Percentiles rank a stretch among this genome's conserved stretches.
These are phyloP conservation scores for Camillea tinctor DNA, from an alignment of 2,329 filamentous ascomycete species.

Conservation along the genomic window DNA sequence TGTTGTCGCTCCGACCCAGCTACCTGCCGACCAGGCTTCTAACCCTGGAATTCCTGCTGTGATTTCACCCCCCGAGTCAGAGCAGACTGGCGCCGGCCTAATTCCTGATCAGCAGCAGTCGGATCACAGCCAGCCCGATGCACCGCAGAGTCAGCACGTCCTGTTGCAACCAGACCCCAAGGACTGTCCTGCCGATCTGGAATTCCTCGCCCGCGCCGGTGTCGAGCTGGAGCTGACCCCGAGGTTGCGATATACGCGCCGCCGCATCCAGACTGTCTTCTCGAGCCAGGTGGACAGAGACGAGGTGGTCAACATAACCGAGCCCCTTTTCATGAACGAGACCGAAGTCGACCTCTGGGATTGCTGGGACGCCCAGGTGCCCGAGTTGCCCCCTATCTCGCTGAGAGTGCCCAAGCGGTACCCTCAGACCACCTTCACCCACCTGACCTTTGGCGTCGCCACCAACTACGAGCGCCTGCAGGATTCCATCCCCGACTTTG, in stretches of 20 bases:
- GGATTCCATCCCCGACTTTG: constrained; percentile 49
- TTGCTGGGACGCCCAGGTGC: constrained; percentile 27
- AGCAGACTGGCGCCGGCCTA: neutral
- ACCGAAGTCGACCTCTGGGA: constrained; percentile 32
- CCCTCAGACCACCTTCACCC: constrained; percentile 42
- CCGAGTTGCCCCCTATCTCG: constrained; percentile 42
- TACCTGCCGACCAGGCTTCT: neutral
- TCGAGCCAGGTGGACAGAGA: constrained; percentile 36
- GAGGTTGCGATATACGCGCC: constrained; percentile 43
- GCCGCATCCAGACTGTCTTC: constrained; percentile 41
- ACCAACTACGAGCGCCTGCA: constrained; percentile 51
- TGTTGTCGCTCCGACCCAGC: neutral
- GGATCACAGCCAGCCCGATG: too few relatives aligned
- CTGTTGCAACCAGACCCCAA: constrained; percentile 13
- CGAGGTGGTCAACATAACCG: constrained; percentile 37
- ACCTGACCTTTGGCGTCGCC: constrained; percentile 58
- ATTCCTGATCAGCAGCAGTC: neutral
- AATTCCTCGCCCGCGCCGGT: constrained; percentile 27
- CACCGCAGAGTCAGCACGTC: constrained; percentile 4
- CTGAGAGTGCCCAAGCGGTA: constrained; percentile 47
- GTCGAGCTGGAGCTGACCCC: constrained; percentile 37
- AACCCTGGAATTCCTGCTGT: neutral
- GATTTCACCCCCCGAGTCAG: neutral
- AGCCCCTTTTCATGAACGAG: constrained; percentile 36
- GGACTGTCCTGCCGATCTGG: constrained; percentile 24